phyloP scores from a whole-genome alignment of 352 stramenopile species.

The Pythium rishiriense region DNA sequence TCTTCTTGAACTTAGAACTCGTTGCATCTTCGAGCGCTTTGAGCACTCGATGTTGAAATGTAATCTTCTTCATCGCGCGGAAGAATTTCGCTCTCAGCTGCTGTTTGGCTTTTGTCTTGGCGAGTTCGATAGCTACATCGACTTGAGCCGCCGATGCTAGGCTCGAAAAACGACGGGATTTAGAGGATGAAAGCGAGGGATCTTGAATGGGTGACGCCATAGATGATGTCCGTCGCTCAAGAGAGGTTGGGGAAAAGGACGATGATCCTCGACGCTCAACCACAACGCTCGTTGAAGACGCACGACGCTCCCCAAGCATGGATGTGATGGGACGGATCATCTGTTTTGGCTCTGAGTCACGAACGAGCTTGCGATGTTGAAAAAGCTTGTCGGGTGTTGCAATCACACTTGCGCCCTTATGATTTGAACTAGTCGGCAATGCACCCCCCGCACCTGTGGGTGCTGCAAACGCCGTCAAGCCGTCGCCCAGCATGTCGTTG shows the following conservation, averaged over 20 bases:
- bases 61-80: slow-evolving; percentile 44
- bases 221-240: slow-evolving; percentile 15
- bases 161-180: slow-evolving; percentile 15
- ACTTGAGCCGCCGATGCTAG: not conserved
- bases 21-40: slow-evolving; percentile 37
- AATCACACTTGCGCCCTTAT: not conserved
- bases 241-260: not conserved
- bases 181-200: not conserved
- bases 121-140: slow-evolving; percentile 12
- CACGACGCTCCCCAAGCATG: slow-evolving; percentile 12
- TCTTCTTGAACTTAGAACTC: slow-evolving; percentile 41
- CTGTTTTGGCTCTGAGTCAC: slow-evolving; percentile 24
- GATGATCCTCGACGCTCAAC: not conserved
- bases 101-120: slow-evolving; percentile 17
- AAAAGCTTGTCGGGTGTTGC: slow-evolving; percentile 19
- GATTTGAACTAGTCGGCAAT: not conserved
- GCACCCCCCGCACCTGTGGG: not conserved
- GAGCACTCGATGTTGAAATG: slow-evolving; percentile 43
- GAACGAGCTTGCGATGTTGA: slow-evolving; percentile 6
- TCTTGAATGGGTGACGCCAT: not conserved
- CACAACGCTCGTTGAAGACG: slow-evolving; percentile 1
- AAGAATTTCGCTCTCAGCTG: slow-evolving; percentile 29
- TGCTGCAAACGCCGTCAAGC: not conserved
- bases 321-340: slow-evolving; percentile 4
- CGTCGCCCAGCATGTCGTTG: not conserved